Conservation (phyloP, 139 green algal species). For the Chlamydomonas schloesseri region DNA sequence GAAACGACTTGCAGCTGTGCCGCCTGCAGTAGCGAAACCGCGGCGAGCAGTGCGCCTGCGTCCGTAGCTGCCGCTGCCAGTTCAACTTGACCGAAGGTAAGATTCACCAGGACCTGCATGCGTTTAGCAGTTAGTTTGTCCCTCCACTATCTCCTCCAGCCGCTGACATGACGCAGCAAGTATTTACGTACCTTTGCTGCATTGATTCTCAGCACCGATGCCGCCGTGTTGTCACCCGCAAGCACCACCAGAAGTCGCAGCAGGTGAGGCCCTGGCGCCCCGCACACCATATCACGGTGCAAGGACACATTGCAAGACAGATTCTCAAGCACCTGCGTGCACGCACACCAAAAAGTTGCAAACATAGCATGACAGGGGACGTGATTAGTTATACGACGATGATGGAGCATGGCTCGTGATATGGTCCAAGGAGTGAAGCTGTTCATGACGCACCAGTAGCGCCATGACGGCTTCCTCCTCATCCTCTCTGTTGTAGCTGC, state of each 20-base stretch:
- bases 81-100: background rate
- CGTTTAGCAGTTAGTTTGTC: too few species aligned
- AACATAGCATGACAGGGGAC: background rate
- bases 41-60: background rate
- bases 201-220: background rate
- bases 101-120: conserved; percentile 2
- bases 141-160: too few species aligned
- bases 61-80: background rate
- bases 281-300: background rate
- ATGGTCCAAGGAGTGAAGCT: too few species aligned
- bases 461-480: background rate
- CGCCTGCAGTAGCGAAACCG: background rate
- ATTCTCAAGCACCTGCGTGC: conserved; percentile 16
- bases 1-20: too few species aligned
- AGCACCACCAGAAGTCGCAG: background rate
- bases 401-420: too few species aligned
- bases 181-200: conserved; percentile 11
- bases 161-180: too few species aligned
- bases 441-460: background rate
- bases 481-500: background rate
- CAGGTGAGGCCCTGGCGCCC: background rate
- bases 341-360: background rate
- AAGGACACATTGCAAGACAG: conserved; percentile 8
- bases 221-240: background rate
- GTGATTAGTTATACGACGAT: too few species aligned